phyloP scores from a whole-genome alignment of 768 basidiomycete genomes.

The Boletus rufocinnamomeus region DNA sequence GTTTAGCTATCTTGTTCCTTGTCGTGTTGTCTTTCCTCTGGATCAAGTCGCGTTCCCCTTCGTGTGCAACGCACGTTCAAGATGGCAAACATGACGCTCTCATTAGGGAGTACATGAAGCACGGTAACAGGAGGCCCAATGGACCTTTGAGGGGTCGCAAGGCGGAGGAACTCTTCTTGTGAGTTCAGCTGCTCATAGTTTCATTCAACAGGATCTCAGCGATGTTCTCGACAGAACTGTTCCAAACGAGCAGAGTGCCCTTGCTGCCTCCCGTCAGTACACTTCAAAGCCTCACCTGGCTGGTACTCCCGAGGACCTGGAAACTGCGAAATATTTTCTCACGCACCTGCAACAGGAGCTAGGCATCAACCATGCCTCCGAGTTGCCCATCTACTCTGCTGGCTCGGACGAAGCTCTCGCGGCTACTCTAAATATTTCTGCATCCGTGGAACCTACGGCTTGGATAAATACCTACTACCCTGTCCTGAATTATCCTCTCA shows the following conservation, averaged over 20 bases:
- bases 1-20: slow-evolving; percentile 13
- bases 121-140: slow-evolving; percentile 15
- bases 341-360: slow-evolving; percentile 53
- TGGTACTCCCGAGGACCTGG: slow-evolving; percentile 55
- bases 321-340: slow-evolving; percentile 59
- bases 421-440: slow-evolving; percentile 52
- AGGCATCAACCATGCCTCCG: slow-evolving; percentile 35
- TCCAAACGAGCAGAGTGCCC: slow-evolving; percentile 51
- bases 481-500: slow-evolving; percentile 66
- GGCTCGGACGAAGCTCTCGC: slow-evolving; percentile 54
- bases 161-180: slow-evolving; percentile 51
- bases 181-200: slow-evolving; percentile 17
- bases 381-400: slow-evolving; percentile 53
- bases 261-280: slow-evolving; percentile 52
- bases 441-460: slow-evolving; percentile 43
- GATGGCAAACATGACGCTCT: slow-evolving; percentile 19
- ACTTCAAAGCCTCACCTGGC: slow-evolving; percentile 62
- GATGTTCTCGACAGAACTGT: slow-evolving; percentile 41
- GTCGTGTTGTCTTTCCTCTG: slow-evolving; percentile 20
- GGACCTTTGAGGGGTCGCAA: slow-evolving; percentile 34
- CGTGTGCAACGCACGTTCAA: slow-evolving; percentile 4
- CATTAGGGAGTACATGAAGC: slow-evolving; percentile 18
- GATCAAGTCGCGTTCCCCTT: slow-evolving; percentile 1
- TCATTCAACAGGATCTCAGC: background rate
- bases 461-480: slow-evolving; percentile 80